Percentiles rank a stretch among this genome's conserved stretches.
phyloP scores from a whole-genome alignment of 2,329 filamentous ascomycete species.

The Didymella arachidicola region DNA sequence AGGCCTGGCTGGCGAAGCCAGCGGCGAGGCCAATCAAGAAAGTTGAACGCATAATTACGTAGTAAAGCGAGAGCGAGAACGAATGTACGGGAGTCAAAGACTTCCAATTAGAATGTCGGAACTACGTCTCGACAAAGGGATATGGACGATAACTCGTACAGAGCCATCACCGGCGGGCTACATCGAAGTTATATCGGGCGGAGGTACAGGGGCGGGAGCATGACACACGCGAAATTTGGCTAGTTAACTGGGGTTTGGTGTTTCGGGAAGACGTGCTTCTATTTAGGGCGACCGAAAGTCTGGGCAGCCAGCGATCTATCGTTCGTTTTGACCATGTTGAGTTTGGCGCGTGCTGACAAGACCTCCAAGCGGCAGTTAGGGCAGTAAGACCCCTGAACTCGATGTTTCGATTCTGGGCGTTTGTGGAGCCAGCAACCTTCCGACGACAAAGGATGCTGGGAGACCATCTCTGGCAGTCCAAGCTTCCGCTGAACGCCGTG shows the following conservation, averaged over 20 bases:
- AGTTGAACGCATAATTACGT: slow-evolving; percentile 41
- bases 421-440: slow-evolving; percentile 27
- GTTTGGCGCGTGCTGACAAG: slow-evolving; percentile 20
- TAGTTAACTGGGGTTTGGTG: slow-evolving; percentile 37
- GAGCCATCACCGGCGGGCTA: slow-evolving; percentile 15
- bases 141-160: slow-evolving; percentile 35
- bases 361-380: slow-evolving; percentile 23
- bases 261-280: slow-evolving; percentile 24
- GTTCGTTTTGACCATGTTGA: slow-evolving; percentile 16
- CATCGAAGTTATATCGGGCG: slow-evolving; percentile 34
- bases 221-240: slow-evolving; percentile 35
- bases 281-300: slow-evolving; percentile 29
- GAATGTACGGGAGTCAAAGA: slow-evolving; percentile 51
- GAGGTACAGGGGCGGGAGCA: slow-evolving; percentile 26
- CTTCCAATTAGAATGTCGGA: slow-evolving; percentile 37
- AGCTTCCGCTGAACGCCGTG: slow-evolving; percentile 10
- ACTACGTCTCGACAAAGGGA: slow-evolving; percentile 28
- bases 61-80: slow-evolving; percentile 44
- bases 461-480: not conserved
- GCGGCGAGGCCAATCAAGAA: slow-evolving; percentile 46
- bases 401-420: slow-evolving; percentile 26
- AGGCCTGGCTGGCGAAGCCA: slow-evolving; percentile 38
- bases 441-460: slow-evolving; percentile 8
- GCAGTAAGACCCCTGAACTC: slow-evolving; percentile 24
- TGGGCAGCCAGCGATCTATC: slow-evolving; percentile 32